Conservation (phyloP, 2,329 filamentous ascomycete species). For the Cryphonectria carpinicola region DNA sequence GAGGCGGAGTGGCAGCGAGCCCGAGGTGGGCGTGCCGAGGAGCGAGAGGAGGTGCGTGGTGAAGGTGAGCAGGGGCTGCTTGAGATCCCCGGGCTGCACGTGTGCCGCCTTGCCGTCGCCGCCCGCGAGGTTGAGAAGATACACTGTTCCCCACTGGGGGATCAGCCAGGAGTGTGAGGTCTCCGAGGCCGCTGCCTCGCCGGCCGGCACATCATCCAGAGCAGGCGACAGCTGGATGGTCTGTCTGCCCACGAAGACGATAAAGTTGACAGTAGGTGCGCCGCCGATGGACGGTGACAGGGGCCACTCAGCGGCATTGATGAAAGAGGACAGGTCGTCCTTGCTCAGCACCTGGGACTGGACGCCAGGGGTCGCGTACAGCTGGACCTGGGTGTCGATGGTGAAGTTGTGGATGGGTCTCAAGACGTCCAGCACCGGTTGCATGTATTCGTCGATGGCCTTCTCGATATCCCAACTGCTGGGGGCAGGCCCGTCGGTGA, state of each 20-base stretch:
- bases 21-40: slow-evolving; percentile 80
- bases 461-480: slow-evolving; percentile 90
- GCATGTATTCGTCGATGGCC: slow-evolving; percentile 79
- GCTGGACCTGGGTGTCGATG: slow-evolving; percentile 92
- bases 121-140: slow-evolving; percentile 56
- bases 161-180: slow-evolving; percentile 80
- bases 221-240: slow-evolving; percentile 57
- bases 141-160: slow-evolving; percentile 87
- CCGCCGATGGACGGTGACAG: slow-evolving; percentile 90
- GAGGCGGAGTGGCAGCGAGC: slow-evolving; percentile 82
- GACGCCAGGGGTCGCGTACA: slow-evolving; percentile 78
- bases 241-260: slow-evolving; percentile 83
- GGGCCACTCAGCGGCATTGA: slow-evolving; percentile 98
- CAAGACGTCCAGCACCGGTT: slow-evolving; percentile 78
- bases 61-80: slow-evolving; percentile 84
- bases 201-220: slow-evolving; percentile 14
- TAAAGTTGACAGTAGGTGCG: slow-evolving; percentile 94
- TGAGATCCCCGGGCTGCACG: slow-evolving; percentile 68
- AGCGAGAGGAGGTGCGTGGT: slow-evolving; percentile 88
- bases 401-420: slow-evolving; percentile 91
- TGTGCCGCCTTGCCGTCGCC: slow-evolving; percentile 44
- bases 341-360: slow-evolving; percentile 71
- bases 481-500: slow-evolving; percentile 76
- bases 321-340: slow-evolving; percentile 89
- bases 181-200: slow-evolving; percentile 44